Conservation (phyloP, 192 early-diverging fungal genomes). For the Dispira simplex region DNA sequence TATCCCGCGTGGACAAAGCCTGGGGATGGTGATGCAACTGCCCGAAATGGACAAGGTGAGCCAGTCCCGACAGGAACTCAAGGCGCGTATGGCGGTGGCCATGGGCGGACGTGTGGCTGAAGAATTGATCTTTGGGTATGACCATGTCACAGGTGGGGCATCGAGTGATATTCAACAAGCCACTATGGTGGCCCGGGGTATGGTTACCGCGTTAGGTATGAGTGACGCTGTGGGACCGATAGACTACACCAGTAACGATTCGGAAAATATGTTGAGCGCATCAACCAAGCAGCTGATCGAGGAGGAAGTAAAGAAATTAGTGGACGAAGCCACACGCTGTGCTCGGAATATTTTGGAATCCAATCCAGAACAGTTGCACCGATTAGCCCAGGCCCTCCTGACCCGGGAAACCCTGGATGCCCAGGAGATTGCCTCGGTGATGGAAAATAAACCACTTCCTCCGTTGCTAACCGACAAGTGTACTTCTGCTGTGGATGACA, state of each 20-base stretch:
- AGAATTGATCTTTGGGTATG: conserved; percentile 87
- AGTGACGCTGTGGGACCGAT: conserved; percentile 82
- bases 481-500: background rate
- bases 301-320: conserved; percentile 59
- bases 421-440: conserved; percentile 68
- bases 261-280: conserved; percentile 38
- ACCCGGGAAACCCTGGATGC: conserved; percentile 87
- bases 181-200: conserved; percentile 71
- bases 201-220: conserved; percentile 93
- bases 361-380: conserved; percentile 77
- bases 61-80: conserved; percentile 63
- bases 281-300: conserved; percentile 75
- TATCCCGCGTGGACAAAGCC: conserved; percentile 77
- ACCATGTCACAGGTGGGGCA: conserved; percentile 90
- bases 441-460: conserved; percentile 48
- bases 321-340: conserved; percentile 53
- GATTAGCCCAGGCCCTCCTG: conserved; percentile 80
- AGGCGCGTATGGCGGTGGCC: conserved; percentile 84
- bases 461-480: conserved; percentile 3
- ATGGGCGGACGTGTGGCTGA: conserved; percentile 99
- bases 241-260: conserved; percentile 60
- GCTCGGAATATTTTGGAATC: conserved; percentile 53
- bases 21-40: conserved; percentile 78
- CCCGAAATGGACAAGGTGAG: conserved; percentile 82
- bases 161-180: conserved; percentile 84